Evolutionary conservation across 176 grass and related monocot species (phyloP).

Genomic region (Aegilops longissima): DNA sequence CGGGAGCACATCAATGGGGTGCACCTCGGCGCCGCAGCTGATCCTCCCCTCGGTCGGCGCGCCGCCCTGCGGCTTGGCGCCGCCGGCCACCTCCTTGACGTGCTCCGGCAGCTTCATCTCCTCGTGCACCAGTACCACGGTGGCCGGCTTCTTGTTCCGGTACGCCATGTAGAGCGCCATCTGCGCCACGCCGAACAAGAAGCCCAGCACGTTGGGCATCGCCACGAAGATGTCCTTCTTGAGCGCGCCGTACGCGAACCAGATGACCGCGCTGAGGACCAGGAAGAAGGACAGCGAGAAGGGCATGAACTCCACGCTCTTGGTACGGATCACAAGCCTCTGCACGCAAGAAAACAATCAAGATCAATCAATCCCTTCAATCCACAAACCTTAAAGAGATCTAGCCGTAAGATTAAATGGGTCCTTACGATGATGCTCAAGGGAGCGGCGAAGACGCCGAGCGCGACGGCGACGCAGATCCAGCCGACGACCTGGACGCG

Average conservation of each 20-base stretch:
- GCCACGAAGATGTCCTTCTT: constrained; percentile 81
- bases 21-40: constrained; percentile 53
- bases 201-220: constrained; percentile 77
- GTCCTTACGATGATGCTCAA: constrained; percentile 79
- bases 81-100: constrained; percentile 11
- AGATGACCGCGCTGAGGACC: constrained; percentile 76
- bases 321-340: constrained; percentile 85
- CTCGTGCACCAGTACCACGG: not conserved
- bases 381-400: not conserved
- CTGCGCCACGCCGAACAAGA: constrained; percentile 76
- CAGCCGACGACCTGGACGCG: constrained; percentile 69
- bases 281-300: constrained; percentile 82
- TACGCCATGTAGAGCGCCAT: constrained; percentile 81
- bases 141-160: constrained; percentile 27
- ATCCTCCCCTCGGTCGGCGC: constrained; percentile 7
- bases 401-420: not conserved
- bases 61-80: constrained; percentile 2
- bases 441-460: constrained; percentile 82
- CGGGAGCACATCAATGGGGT: constrained; percentile 46
- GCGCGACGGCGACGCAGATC: constrained; percentile 71
- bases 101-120: constrained; percentile 63
- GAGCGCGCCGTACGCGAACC: constrained; percentile 83
- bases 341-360: constrained; percentile 17
- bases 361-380: not conserved
- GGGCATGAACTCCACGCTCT: constrained; percentile 99